Base-by-base conservation (phyloP, 176 grass and related monocot genomes). In the Oryza meridionalis region DNA sequence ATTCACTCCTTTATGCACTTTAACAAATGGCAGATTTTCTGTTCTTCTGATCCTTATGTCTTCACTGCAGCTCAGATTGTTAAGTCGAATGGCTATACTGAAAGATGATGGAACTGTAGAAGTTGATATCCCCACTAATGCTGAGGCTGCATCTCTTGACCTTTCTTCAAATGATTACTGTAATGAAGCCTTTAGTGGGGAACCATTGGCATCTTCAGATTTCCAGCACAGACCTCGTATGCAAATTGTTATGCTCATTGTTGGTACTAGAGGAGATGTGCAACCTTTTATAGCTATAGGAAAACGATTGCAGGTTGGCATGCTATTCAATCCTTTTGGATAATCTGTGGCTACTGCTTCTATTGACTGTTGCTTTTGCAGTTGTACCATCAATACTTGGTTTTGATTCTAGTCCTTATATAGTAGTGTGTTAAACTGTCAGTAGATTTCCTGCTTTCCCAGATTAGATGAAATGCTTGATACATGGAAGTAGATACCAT, bases 231-330 rank as follows among this genome's bases (percentile, higher is more conserved):
- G 84, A 9, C 90, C 84, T 67, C 88, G 74, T 5, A 91, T 96
- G 94, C 89, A 89, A 80, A 85, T 96, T 82, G 94, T 85, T 73
- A 96, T 96, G 78, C 91, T 96, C 47, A 96, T 96, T 72, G 88
- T 96, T 72, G 94, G 94, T 66, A 96, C 94, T 49, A 82, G 91
- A 70, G 94, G 94, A 70, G 94, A 96, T 65, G 94, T 96, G n/a
- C 91, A 96, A 19, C 91, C 94, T 53, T 96, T 96, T 76, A 89
- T 93, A 76, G 94, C 94, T 84, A 96, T 96, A 84, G 94, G 88
- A 75, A 96, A 96, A 85, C 70, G 91, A 25, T 86, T 93, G 72
- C 88, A 96, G 94, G 94, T 96, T 73, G 62, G 65, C 62, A 49
- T 77, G 46, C 33, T 82, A 32, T 74, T 62, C 5, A 15, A 72